Base-by-base conservation (phyloP, 2,329 filamentous ascomycete species). In the Xylariaceae sp. region DNA sequence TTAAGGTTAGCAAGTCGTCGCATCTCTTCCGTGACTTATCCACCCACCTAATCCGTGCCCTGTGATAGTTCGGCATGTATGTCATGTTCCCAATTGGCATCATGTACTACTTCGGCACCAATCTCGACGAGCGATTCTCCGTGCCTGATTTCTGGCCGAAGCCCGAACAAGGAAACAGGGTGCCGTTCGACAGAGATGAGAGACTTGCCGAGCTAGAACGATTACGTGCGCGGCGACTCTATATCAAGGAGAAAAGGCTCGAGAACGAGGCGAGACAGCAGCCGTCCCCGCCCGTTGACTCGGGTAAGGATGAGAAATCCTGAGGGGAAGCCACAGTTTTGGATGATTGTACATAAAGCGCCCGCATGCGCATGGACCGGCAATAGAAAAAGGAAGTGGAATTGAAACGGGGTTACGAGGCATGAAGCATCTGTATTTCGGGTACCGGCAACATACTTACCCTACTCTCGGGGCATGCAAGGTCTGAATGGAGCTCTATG, bases 81-180 rank as follows among this genome's bases (percentile, higher is more conserved):
- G 88, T 99, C 79, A 89, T 97, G 83, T 99, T 99, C 77, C 95
- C 95, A 18, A 98, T 99, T 70, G 92, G 91, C 67, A 93, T 95
- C 81, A 99, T 99, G 95, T 98, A 96, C 82, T 99, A 99, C 81
- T 99, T 98, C 75, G 95, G 95, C 72, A 96, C 93, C 54, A 99
- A 99, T 75, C 90, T 99, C 71, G 95, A 99, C 76, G 84, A 89
- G 65, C 89, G 91, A 62, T 99, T 99, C 80, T 79, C 84, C 46
- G 91, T 98, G 1, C 87, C 89, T 20, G 90, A 89, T 55, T 99
- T 99, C 81, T 99, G 95, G 95, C 95, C 95, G 23, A 91, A 88
- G 69, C 81, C 86, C 3, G 87, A 89, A 61, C 82, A 93, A 71
- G 88, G 88, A 57, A 88, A 95, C 75, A 84, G 82, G 68, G 83